A percentile compares a stretch with the other conserved stretches of the same genome.
phyloP scores from a whole-genome alignment of 345 rosid species.

The Populus ilicifolia region DNA sequence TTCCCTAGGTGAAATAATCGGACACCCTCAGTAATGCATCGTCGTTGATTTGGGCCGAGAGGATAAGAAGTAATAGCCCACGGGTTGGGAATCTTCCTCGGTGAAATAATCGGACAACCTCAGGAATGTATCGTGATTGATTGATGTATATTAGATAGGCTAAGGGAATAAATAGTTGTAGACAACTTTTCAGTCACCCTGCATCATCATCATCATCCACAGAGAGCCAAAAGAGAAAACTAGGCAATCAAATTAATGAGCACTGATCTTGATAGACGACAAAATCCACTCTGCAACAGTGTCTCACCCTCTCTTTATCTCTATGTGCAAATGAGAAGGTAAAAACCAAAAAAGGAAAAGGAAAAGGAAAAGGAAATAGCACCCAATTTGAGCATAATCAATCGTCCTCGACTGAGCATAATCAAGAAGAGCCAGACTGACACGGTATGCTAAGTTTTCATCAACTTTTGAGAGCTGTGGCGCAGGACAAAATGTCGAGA shows the following conservation, averaged over 20 bases:
- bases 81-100: conserved; percentile 11
- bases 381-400: background rate
- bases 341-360: background rate
- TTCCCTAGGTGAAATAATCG: no score
- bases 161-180: background rate
- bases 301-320: conserved; percentile 37
- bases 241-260: conserved; percentile 12
- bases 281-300: conserved; percentile 16
- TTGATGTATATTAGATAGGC: background rate
- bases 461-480: background rate
- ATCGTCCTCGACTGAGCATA: background rate
- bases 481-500: background rate
- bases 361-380: background rate
- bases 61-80: background rate
- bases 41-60: background rate
- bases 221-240: conserved; percentile 4
- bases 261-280: background rate
- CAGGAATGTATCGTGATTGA: conserved; percentile 1
- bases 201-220: conserved; percentile 21
- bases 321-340: conserved; percentile 29
- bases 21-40: no score
- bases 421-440: conserved; percentile 1
- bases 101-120: conserved; percentile 14
- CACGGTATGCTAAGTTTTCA: background rate
- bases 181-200: conserved; percentile 21